phyloP scores from a whole-genome alignment of 306 rosid species.

The Rosa rugosa region DNA sequence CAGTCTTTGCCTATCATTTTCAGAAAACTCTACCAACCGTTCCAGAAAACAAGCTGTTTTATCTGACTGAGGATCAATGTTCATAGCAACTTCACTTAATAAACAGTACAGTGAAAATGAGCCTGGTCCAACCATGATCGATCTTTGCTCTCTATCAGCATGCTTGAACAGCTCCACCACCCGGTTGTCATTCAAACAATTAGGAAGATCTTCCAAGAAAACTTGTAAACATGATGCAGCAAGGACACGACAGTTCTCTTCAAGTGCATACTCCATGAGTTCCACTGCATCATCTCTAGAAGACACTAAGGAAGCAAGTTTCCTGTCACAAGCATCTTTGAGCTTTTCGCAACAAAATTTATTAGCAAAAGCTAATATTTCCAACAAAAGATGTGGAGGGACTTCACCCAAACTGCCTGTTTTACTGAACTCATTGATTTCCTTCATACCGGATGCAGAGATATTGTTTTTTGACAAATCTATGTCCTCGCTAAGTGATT shows the following conservation, averaged over 20 bases:
- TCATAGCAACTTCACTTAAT: constrained; percentile 74
- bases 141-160: constrained; percentile 58
- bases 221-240: constrained; percentile 82
- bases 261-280: constrained; percentile 78
- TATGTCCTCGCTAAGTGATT: constrained; percentile 65
- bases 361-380: constrained; percentile 73
- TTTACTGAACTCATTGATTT: constrained; percentile 60
- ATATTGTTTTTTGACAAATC: constrained; percentile 79
- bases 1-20: constrained; percentile 64
- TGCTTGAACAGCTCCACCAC: constrained; percentile 63
- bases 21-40: constrained; percentile 62
- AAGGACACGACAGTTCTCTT: constrained; percentile 63
- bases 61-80: constrained; percentile 67
- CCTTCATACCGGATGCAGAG: constrained; percentile 74
- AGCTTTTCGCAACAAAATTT: constrained; percentile 80
- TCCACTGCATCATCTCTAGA: constrained; percentile 79
- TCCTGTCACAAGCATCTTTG: constrained; percentile 76
- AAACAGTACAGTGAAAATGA: constrained; percentile 77
- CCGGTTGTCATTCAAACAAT: constrained; percentile 58
- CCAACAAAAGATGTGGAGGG: constrained; percentile 69
- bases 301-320: constrained; percentile 65
- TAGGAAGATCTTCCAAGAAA: constrained; percentile 69
- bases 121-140: constrained; percentile 69
- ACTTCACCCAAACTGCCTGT: constrained; percentile 56
- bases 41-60: constrained; percentile 68